Conservation (phyloP, 2,329 filamentous ascomycete genomes). For the Lecanicillium sp. region DNA sequence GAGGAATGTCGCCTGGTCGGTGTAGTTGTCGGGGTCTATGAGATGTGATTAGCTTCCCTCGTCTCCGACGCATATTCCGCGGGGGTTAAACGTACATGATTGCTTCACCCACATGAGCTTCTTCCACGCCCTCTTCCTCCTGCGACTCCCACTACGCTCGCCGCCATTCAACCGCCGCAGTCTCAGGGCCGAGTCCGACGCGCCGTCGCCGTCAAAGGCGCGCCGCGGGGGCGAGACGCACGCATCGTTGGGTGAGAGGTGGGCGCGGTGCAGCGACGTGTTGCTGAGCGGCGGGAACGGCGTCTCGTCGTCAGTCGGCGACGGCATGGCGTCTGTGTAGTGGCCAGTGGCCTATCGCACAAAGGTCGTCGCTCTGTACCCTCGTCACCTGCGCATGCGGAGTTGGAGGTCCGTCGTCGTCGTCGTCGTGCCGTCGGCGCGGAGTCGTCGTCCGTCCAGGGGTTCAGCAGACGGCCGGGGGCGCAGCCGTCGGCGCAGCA, state of each 20-base stretch:
- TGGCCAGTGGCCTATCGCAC: not conserved
- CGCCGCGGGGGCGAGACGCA: slow-evolving; percentile 62
- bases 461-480: too few species aligned
- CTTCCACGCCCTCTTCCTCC: slow-evolving; percentile 75
- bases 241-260: slow-evolving; percentile 79
- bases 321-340: slow-evolving; percentile 24
- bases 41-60: not conserved
- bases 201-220: slow-evolving; percentile 33
- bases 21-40: slow-evolving; percentile 95
- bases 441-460: too few species aligned
- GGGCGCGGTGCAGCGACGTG: slow-evolving; percentile 43
- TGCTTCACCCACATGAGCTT: slow-evolving; percentile 98
- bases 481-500: too few species aligned
- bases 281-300: slow-evolving; percentile 29
- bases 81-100: slow-evolving; percentile 56
- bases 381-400: too few species aligned
- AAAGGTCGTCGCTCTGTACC: too few species aligned
- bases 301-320: slow-evolving; percentile 34
- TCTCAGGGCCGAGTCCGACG: slow-evolving; percentile 27
- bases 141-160: slow-evolving; percentile 58
- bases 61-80: slow-evolving; percentile 8
- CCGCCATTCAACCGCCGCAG: slow-evolving; percentile 42
- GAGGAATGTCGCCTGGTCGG: slow-evolving; percentile 92
- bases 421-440: too few species aligned
- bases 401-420: too few species aligned